phyloP scores from a whole-genome alignment of 352 stramenopile species.

The Pythium phragmiticola region DNA sequence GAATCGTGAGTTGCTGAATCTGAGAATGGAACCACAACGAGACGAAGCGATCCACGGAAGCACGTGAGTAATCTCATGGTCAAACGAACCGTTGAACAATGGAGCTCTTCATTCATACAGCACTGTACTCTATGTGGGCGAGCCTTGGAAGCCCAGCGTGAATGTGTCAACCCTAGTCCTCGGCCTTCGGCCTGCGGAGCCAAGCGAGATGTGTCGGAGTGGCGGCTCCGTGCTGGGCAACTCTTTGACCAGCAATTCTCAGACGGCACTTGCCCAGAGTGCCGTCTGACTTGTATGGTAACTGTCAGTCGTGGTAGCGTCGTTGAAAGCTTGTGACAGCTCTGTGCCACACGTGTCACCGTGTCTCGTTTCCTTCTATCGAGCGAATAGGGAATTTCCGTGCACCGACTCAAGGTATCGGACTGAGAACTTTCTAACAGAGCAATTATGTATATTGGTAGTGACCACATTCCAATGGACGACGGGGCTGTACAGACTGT shows the following conservation, averaged over 20 bases:
- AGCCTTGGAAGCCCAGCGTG: background rate
- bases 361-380: slow-evolving; percentile 7
- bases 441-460: too few relatives aligned
- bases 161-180: background rate
- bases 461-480: too few relatives aligned
- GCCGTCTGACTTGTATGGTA: too few relatives aligned
- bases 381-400: too few relatives aligned
- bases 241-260: background rate
- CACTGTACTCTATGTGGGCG: background rate
- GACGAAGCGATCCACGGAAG: background rate
- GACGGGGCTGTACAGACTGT: too few relatives aligned
- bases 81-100: too few relatives aligned
- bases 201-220: too few relatives aligned
- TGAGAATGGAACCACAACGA: background rate
- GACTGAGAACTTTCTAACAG: background rate
- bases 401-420: too few relatives aligned
- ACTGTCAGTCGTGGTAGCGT: background rate
- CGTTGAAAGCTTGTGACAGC: slow-evolving; percentile 4
- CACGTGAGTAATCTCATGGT: background rate
- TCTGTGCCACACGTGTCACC: slow-evolving; percentile 12
- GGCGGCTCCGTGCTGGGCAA: too few relatives aligned
- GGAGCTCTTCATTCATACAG: background rate
- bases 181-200: too few relatives aligned
- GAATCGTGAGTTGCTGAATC: background rate
- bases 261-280: background rate